Evolutionary conservation across 2,329 filamentous ascomycete genomes (phyloP).

Genomic region (Apiospora kogelbergensis): DNA sequence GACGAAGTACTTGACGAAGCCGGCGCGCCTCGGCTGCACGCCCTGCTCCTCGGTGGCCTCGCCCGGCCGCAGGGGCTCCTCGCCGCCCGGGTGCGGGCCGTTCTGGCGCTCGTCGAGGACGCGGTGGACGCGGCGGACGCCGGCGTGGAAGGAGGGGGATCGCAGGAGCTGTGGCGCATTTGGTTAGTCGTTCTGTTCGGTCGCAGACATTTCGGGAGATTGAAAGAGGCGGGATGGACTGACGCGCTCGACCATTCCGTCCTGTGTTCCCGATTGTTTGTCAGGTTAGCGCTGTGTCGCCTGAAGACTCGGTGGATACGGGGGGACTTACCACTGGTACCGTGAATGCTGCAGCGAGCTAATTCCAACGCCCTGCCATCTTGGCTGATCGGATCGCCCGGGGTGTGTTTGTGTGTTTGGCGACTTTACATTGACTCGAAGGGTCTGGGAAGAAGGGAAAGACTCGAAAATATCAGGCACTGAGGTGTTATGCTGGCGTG

Average conservation of each 20-base stretch:
- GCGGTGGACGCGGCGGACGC: constrained; percentile 52
- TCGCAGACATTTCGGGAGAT: too few species aligned
- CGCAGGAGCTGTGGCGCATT: constrained; percentile 43
- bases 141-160: constrained; percentile 51
- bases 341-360: background rate
- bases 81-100: constrained; percentile 50
- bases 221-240: background rate
- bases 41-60: constrained; percentile 49
- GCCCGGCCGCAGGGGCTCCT: constrained; percentile 51
- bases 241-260: background rate
- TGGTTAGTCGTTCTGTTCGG: too few species aligned
- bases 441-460: too few species aligned
- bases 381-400: background rate
- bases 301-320: background rate
- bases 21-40: background rate
- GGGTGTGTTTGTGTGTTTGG: too few species aligned
- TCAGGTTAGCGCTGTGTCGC: background rate
- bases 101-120: constrained; percentile 48
- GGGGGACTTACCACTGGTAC: background rate
- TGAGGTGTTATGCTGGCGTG: background rate
- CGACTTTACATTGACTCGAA: too few species aligned
- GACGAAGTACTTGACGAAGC: constrained; percentile 48
- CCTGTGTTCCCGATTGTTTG: background rate
- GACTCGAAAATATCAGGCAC: background rate
- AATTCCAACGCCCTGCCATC: background rate